Base-by-base conservation (phyloP, 345 rosid species). In the Euphorbia lathyris region DNA sequence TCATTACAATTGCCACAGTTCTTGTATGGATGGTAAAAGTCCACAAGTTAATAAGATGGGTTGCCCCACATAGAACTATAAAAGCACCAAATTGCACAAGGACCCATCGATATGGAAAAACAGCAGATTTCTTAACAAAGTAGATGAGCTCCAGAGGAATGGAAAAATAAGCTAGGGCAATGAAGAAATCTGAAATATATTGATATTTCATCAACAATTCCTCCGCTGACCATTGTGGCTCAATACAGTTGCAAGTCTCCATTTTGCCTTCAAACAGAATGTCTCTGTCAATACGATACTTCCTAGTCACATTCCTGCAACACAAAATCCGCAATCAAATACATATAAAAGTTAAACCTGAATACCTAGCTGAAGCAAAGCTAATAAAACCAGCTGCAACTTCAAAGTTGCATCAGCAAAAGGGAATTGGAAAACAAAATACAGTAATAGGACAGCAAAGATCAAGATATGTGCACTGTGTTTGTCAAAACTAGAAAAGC, bases 61-160 rank as follows among this genome's bases (percentile, higher is more conserved):
- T 92, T 0, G 99, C 98, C 13, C 99, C 99, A 57, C 99, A 96
- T n/a, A 96, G 86, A 65, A 96, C 99, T 22, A 96, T 96, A 77
- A 96, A 96, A 71, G 98, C 99, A 55, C 99, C 99, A 48, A 96
- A 96, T 81, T 96, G 99, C 63, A 96, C 98, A 53, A 96, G 99
- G 26, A 96, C 99, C 98, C 99, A 96, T 83, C 90, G 76, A 69
- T 96, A 96, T 3, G 99, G 98, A 63, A 96, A 92, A 22, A 92
- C 89, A 0, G 96, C 82, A 25, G 99, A 96, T 78, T 96, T 92
- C 86, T 96, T 96, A 67, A 96, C 99, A 56, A 96, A 96, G 76
- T 96, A 96, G 48, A 96, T 90, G 56, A 96, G 82, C 84, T 96
- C 99, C 1, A 95, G 78, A 63, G 99, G 99, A 74, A 96, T 96